Conservation (phyloP, 805 yeast species). For the Cyberlindnera veronae region DNA sequence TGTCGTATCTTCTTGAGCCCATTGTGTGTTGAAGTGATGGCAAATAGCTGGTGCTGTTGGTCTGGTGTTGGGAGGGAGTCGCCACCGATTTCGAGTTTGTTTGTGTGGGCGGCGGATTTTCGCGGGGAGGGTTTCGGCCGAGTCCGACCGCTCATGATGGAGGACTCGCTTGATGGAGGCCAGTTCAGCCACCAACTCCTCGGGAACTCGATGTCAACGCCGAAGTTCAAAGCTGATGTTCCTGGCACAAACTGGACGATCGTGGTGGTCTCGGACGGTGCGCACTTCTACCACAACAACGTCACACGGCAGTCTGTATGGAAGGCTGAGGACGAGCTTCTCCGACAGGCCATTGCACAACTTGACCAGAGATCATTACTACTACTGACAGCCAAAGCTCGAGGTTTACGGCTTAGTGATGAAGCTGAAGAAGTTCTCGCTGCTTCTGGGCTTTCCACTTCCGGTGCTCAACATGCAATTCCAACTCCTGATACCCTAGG, state of each 20-base stretch:
- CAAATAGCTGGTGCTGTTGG: neutral
- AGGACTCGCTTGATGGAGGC: too few relatives aligned
- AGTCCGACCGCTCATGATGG: too few relatives aligned
- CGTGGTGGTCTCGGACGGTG: conserved; percentile 40
- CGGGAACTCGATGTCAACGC: neutral
- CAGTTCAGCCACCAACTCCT: too few relatives aligned
- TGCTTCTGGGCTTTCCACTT: neutral
- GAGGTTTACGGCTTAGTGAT: conserved; percentile 31
- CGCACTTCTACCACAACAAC: conserved; percentile 38
- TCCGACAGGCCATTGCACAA: conserved; percentile 25
- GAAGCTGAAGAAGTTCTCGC: conserved; percentile 4
- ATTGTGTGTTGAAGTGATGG: conserved; percentile 25
- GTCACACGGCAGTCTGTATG: conserved; percentile 31
- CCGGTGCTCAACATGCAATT: neutral
- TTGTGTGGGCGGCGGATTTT: neutral
- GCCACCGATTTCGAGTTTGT: neutral
- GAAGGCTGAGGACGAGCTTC: conserved; percentile 33
- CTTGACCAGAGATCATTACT: conserved; percentile 30
- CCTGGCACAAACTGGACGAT: conserved; percentile 34
- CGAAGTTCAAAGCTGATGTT: conserved; percentile 7
- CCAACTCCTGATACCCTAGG: neutral
- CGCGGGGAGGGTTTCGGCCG: too few relatives aligned
- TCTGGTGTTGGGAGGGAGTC: neutral
- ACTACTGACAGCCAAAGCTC: conserved; percentile 33
- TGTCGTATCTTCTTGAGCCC: conserved; percentile 97